Percentiles rank a stretch among this genome's conserved stretches.
Evolutionary conservation across 108 stramenopile genomes (phyloP).

Genomic region (Skeletonema menzelii): DNA sequence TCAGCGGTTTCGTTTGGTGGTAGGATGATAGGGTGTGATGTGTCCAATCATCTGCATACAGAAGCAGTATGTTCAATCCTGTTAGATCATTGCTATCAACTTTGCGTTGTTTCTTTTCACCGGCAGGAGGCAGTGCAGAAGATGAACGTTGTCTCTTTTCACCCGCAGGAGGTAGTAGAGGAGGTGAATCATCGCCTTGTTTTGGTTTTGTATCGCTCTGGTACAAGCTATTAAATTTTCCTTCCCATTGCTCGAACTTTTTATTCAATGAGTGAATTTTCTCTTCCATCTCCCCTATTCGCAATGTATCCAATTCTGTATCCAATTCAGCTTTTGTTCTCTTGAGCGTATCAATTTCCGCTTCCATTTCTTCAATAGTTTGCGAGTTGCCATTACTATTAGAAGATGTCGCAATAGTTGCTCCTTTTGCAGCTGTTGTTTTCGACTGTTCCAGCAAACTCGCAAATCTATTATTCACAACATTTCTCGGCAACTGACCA

Average conservation of each 20-base stretch:
- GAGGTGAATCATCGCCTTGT: not conserved
- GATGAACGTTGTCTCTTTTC: not conserved
- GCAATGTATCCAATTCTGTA: not conserved
- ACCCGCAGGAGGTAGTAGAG: not conserved
- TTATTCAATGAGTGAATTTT: not conserved
- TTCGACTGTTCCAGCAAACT: constrained; percentile 22
- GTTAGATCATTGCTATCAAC: constrained; percentile 17
- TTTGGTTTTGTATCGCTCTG: not conserved
- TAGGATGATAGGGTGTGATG: constrained; percentile 46
- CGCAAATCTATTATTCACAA: constrained; percentile 1
- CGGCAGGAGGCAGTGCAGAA: not conserved
- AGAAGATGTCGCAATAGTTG: not conserved
- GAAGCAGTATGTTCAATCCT: constrained; percentile 36
- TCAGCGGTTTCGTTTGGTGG: constrained; percentile 29
- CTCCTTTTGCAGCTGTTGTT: not conserved
- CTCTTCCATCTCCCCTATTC: constrained; percentile 4
- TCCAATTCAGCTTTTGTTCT: not conserved
- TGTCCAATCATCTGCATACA: constrained; percentile 51
- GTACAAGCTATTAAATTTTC: not conserved
- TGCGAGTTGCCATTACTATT: not conserved
- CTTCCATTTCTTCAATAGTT: not conserved
- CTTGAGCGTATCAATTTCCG: not conserved
- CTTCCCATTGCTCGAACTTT: not conserved
- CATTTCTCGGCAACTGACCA: not conserved
- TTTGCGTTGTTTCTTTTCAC: constrained; percentile 2